phyloP scores from a whole-genome alignment of 2,329 filamentous ascomycete species.

The Zasmidium angulare region DNA sequence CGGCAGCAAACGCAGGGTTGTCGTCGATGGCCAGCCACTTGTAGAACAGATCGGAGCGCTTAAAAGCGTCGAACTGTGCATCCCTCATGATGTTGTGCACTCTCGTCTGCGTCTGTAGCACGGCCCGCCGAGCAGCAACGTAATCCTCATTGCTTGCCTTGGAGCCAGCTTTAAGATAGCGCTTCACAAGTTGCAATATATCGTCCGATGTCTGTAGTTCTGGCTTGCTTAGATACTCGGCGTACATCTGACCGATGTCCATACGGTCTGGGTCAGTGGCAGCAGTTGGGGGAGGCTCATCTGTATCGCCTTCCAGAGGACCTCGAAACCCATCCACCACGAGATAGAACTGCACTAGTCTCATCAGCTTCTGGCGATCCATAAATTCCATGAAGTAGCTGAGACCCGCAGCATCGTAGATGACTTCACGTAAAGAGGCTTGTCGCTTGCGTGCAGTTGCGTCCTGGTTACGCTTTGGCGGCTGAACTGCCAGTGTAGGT shows the following conservation, averaged over 20 bases:
- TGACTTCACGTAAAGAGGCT: slow-evolving; percentile 76
- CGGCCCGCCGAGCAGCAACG: slow-evolving; percentile 74
- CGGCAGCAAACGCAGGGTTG: slow-evolving; percentile 33
- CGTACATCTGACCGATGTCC: slow-evolving; percentile 87
- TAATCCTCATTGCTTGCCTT: slow-evolving; percentile 79
- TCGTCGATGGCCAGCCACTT: slow-evolving; percentile 93
- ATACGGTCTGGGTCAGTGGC: slow-evolving; percentile 76
- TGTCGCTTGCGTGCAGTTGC: slow-evolving; percentile 67
- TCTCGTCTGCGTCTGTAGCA: slow-evolving; percentile 77
- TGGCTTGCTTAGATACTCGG: slow-evolving; percentile 79
- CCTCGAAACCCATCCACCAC: slow-evolving; percentile 96
- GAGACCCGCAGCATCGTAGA: slow-evolving; percentile 83
- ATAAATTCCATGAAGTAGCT: slow-evolving; percentile 99
- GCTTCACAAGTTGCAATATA: slow-evolving; percentile 67
- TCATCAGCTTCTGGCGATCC: slow-evolving; percentile 85
- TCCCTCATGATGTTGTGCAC: slow-evolving; percentile 83
- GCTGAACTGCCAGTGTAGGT: slow-evolving; percentile 41
- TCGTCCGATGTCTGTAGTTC: slow-evolving; percentile 75
- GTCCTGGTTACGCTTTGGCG: slow-evolving; percentile 30
- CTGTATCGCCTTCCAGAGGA: slow-evolving; percentile 82
- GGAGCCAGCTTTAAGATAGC: slow-evolving; percentile 76
- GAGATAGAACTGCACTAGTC: slow-evolving; percentile 95
- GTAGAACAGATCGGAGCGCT: slow-evolving; percentile 90
- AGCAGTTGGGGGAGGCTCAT: slow-evolving; percentile 54
- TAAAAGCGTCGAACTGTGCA: slow-evolving; percentile 79